Evolutionary conservation across 2,329 filamentous ascomycete species (phyloP).

Genomic region (Cordyceps cicadae): DNA sequence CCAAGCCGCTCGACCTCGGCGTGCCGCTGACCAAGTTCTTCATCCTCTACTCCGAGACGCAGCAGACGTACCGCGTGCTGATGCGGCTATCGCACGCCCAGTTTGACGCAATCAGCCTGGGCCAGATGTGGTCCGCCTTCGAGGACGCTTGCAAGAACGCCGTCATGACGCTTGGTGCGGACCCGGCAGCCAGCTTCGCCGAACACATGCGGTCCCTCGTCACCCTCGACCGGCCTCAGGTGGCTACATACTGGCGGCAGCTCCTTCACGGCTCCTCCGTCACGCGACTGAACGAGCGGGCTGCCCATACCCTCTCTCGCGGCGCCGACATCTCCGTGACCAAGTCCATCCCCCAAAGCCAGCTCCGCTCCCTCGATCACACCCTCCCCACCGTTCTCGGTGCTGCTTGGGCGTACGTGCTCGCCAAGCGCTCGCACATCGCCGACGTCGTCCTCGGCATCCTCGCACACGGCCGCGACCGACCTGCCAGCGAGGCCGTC

Average conservation of each 20-base stretch:
- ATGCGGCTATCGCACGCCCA: conserved; percentile 27
- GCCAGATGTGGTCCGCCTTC: conserved; percentile 18
- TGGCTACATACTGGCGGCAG: conserved; percentile 32
- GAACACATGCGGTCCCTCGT: conserved; percentile 33
- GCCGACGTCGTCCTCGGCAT: conserved; percentile 8
- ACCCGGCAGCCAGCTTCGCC: conserved; percentile 21
- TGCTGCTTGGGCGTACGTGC: conserved; percentile 2
- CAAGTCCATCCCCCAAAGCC: background rate
- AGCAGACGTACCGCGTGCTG: background rate
- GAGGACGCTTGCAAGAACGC: conserved; percentile 9
- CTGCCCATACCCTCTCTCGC: background rate
- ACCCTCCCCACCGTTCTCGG: background rate
- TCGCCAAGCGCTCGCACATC: background rate
- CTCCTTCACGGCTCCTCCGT: conserved; percentile 23
- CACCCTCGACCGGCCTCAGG: conserved; percentile 17
- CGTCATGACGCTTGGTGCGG: conserved; percentile 18
- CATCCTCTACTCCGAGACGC: background rate
- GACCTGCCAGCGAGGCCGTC: conserved; percentile 22
- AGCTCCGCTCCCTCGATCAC: background rate
- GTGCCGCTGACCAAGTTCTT: background rate
- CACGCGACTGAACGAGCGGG: background rate
- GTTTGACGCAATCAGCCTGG: conserved; percentile 43
- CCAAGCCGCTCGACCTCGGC: background rate
- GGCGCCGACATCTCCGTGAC: background rate
- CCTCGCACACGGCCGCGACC: background rate